Evolutionary conservation across 2,329 filamentous ascomycete species (phyloP), one percentile per base, ranked within the genome.

Genomic region (Oidium heveae): DNA sequence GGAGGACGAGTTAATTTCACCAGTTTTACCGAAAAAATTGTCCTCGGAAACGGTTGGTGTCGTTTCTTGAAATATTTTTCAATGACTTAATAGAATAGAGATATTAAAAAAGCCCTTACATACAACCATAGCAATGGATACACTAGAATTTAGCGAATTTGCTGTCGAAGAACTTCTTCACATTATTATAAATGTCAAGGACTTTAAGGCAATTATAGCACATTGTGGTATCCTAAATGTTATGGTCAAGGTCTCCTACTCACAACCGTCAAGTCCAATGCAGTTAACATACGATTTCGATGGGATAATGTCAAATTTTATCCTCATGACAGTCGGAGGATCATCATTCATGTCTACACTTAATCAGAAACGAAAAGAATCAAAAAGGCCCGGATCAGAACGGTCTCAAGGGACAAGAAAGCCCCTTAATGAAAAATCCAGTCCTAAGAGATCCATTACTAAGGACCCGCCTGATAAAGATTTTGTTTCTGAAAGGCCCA

Each of bases 291-390:
- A 89, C 62, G 72, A 74, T 24, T 74, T 75, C 44, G 79, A 82
- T 56, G 82, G 80, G 36, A 71, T 88, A 34, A 68, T 76, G 39
- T 85, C 80, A 65, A 81, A 88, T 59, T 88, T 87, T 61, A 82
- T 86, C 46, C 73, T 89, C 57, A 88, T 87, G 83, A 89, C 84
- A 0, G 78, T 83, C 9, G 84, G 84, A 15, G 82, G 86, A 59
- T 71, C 58, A 28, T 28, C 24, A 28, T 28, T 28, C 24, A 28
- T 28, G 24, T 28, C 24, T 28, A 28, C 24, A 28, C 24, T 28
- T 28, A 28, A 28, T 28, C 24, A 28, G 24, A 28, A 28, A 7
- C 24, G 7, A 28, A 28, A 28, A 28, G 24, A 28, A 28, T 7
- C 24, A 7, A 64, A 63, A 36, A 58, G 59, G 54, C 59, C 59